Base-by-base conservation (phyloP, 306 rosid species). In the Elaeagnus macrophylla region DNA sequence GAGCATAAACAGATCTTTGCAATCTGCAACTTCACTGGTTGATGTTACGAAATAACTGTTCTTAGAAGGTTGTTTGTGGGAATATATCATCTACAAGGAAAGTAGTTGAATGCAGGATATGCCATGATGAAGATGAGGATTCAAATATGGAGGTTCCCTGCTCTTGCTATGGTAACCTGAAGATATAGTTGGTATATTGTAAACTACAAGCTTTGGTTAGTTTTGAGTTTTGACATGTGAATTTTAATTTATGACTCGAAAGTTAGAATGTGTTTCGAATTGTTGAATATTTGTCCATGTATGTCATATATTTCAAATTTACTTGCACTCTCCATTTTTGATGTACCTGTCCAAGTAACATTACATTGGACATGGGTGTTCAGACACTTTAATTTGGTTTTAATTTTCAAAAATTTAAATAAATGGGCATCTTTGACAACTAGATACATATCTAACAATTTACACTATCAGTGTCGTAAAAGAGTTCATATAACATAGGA, bases 121-220 rank as follows among this genome's bases (percentile, higher is more conserved):
- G 99, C 66, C 96, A 93, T 51, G 99, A 93, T 12, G 99, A 93
- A 57, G 96, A 93, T 68, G 89, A 77, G 46, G 89, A 82, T 78
- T 75, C 77, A 12, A 93, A 82, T 57, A 82, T 93, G 99, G 99
- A 93, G 71, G 57, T 88, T 5, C 99, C 99, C n/a, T 93, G 99
- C 75, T 93, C 85, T 3, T 93, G 96, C 56, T 77, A 93, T 67
- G 99, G 99, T 58, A 93, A 89, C 76, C 78, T 93, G 81, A 87
- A 82, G 99, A 96, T 93, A 44, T 45, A 12, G 53, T 51, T 55
- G 18, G 54, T 12, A 18, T 61, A 39, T 48, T 11, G 9, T 58
- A 42, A 43, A 43, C 25, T 8, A 8, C 15, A 10, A 43, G 12
- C 54, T 60, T 48, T 37, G 10, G 19, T 16, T 56, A 62, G 44